Evolutionary conservation across 164 flowering plant genomes (phyloP).

Genomic region (Cinnamomum micranthum): DNA sequence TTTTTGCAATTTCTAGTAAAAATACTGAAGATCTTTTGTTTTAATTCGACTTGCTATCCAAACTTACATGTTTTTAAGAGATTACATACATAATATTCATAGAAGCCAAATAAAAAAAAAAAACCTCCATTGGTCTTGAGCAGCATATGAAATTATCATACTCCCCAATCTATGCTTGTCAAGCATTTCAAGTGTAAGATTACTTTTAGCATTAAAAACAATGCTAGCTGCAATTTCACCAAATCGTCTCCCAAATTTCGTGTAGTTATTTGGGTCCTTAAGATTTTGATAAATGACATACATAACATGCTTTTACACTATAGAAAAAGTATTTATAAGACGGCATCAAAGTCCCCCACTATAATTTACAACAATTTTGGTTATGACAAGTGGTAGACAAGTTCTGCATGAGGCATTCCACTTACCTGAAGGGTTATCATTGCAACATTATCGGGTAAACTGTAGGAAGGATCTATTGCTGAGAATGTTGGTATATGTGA

Average conservation of each 20-base stretch:
- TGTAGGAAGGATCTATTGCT: constrained; percentile 62
- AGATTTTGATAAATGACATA: too few relatives aligned
- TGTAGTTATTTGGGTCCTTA: too few relatives aligned
- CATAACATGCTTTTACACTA: too few relatives aligned
- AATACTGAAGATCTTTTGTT: neutral
- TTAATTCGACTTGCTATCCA: neutral
- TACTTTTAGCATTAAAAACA: too few relatives aligned
- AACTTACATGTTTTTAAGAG: neutral
- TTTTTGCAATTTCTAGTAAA: neutral
- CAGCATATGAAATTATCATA: too few relatives aligned
- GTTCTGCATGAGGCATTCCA: neutral
- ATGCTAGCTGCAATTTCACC: too few relatives aligned
- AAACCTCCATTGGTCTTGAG: neutral
- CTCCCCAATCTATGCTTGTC: too few relatives aligned
- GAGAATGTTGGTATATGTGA: constrained; percentile 55
- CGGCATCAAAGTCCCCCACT: too few relatives aligned
- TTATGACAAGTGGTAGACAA: neutral
- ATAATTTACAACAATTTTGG: neutral
- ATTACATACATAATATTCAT: neutral
- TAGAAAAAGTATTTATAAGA: too few relatives aligned
- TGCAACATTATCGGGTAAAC: constrained; percentile 73
- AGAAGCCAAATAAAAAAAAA: neutral
- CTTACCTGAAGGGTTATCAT: constrained; percentile 76
- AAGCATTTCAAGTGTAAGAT: too few relatives aligned
- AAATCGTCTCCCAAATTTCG: too few relatives aligned